Evolutionary conservation across 176 grass and related monocot genomes (phyloP).

Genomic region (Oryza longistaminata): DNA sequence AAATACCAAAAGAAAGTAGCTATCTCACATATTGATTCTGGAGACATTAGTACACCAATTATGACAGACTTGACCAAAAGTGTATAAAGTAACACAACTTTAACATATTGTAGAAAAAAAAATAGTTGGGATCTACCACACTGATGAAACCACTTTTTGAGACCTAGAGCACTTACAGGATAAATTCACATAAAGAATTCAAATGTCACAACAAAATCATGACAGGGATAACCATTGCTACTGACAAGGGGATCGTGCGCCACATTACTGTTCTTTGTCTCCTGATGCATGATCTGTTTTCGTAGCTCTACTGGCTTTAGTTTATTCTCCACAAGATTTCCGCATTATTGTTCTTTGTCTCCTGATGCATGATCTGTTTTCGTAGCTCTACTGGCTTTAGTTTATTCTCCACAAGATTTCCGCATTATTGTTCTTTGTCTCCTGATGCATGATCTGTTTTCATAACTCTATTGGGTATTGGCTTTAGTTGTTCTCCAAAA

Average conservation of each 20-base stretch:
- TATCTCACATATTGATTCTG: conserved; percentile 34
- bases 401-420: background rate
- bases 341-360: conserved; percentile 13
- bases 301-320: background rate
- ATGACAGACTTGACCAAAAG: conserved; percentile 43
- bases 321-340: conserved; percentile 11
- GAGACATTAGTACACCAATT: conserved; percentile 22
- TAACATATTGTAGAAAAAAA: conserved; percentile 39
- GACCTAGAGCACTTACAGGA: conserved; percentile 36
- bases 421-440: conserved; percentile 13
- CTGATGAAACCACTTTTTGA: conserved; percentile 35
- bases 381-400: background rate
- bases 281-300: conserved; percentile 8
- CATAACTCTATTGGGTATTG: background rate
- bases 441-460: conserved; percentile 9
- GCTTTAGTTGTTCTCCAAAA: background rate
- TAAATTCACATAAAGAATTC: conserved; percentile 41
- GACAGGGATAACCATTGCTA: conserved; percentile 39
- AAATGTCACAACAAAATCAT: conserved; percentile 31
- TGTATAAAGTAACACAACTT: conserved; percentile 30
- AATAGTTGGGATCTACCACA: conserved; percentile 30
- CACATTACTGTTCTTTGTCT: conserved; percentile 23
- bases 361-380: conserved; percentile 11
- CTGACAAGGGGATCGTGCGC: conserved; percentile 3
- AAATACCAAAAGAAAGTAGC: conserved; percentile 15